These are phyloP conservation scores for Panellus pusillus DNA, from an alignment of 768 basidiomycete species.

Conservation along the genomic window DNA sequence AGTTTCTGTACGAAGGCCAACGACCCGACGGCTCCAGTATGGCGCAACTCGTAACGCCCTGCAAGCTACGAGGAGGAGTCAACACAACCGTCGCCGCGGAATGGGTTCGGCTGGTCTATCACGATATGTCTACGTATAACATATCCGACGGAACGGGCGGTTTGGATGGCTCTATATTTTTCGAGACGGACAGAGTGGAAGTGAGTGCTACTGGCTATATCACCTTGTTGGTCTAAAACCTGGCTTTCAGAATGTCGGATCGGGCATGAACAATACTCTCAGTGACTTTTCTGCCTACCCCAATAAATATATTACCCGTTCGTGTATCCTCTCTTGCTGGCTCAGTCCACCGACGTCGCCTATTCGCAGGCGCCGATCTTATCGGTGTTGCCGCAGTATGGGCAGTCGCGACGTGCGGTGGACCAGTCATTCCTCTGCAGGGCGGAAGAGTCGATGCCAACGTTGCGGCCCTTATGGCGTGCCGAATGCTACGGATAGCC, in stretches of 20 bases:
- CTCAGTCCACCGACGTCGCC: background rate
- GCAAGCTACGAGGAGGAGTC: constrained; percentile 27
- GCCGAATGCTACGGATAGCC: constrained; percentile 43
- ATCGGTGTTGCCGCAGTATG: constrained; percentile 40
- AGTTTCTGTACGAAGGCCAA: constrained; percentile 36
- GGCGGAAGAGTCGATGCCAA: constrained; percentile 44
- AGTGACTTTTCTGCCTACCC: constrained; percentile 43
- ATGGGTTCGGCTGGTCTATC: constrained; percentile 47
- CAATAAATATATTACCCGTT: constrained; percentile 46
- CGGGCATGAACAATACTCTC: constrained; percentile 44
- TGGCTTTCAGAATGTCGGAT: constrained; percentile 44
- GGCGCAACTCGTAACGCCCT: constrained; percentile 31
- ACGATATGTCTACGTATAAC: constrained; percentile 51
- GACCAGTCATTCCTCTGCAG: constrained; percentile 43
- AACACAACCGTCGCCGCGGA: constrained; percentile 38
- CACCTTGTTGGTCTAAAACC: background rate
- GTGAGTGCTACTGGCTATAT: constrained; percentile 26
- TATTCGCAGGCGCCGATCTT: constrained; percentile 41
- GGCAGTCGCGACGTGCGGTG: constrained; percentile 44
- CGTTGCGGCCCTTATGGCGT: constrained; percentile 37
- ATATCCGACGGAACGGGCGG: constrained; percentile 47
- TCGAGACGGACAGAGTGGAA: constrained; percentile 43
- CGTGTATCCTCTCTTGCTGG: constrained; percentile 16
- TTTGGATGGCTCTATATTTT: constrained; percentile 50
- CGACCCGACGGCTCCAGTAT: constrained; percentile 34